phyloP scores from a whole-genome alignment of 257 asterid genomes.

The Rauvolfia tetraphylla region DNA sequence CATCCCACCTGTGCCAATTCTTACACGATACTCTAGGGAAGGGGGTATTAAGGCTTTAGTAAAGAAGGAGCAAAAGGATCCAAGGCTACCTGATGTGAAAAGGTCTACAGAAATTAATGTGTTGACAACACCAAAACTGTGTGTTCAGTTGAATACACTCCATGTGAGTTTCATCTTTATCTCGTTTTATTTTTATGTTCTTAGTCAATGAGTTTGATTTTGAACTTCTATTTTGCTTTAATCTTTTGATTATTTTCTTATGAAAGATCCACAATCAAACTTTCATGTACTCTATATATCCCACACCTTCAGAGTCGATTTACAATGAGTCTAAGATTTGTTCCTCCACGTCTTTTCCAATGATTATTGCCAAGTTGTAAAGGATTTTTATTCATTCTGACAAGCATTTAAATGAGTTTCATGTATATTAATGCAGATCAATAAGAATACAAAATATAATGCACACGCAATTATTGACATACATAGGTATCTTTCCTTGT shows the following conservation, averaged over 20 bases:
- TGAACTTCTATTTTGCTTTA: background rate
- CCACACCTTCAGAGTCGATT: background rate
- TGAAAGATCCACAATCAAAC: background rate
- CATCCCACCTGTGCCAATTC: constrained; percentile 83
- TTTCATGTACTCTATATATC: background rate
- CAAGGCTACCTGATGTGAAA: constrained; percentile 66
- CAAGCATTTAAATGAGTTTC: background rate
- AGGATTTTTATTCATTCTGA: background rate
- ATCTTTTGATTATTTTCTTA: background rate
- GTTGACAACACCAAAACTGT: constrained; percentile 68
- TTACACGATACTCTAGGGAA: constrained; percentile 81
- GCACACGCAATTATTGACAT: background rate
- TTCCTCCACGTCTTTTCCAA: background rate
- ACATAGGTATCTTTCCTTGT: background rate
- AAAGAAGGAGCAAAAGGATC: constrained; percentile 76
- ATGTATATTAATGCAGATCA: background rate
- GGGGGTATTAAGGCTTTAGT: constrained; percentile 85
- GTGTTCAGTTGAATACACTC: constrained; percentile 86
- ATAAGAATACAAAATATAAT: background rate
- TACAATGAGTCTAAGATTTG: background rate
- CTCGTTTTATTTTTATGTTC: background rate
- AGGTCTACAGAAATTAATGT: constrained; percentile 57
- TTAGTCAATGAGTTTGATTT: background rate
- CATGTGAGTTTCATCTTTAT: constrained; percentile 60
- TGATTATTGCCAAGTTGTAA: background rate